phyloP scores from a whole-genome alignment of 1,284 basidiomycete species.

The Lignosus rhinocerotis region DNA sequence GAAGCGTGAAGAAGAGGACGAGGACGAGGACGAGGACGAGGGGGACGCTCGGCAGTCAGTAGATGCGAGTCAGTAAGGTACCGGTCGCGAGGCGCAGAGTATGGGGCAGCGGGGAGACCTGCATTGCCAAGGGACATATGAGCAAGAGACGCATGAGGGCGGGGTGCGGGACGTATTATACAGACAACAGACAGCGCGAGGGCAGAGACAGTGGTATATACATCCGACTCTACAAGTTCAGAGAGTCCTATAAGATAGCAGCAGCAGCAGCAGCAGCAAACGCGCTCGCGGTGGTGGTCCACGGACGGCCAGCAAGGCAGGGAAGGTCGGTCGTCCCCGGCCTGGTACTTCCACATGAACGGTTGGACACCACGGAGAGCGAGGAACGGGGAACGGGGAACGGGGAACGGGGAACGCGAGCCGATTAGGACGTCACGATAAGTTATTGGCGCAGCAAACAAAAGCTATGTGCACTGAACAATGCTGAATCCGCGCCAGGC shows the following conservation, averaged over 20 bases:
- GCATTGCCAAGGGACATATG: neutral
- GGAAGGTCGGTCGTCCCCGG: no score
- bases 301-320: neutral
- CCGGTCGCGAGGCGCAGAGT: neutral
- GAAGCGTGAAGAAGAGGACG: neutral
- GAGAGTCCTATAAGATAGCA: neutral
- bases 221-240: neutral
- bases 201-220: neutral
- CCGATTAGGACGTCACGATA: slow-evolving; percentile 25
- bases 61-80: neutral
- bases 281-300: neutral
- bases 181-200: neutral
- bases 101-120: neutral
- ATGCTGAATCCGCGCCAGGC: slow-evolving; percentile 11
- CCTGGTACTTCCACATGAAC: neutral
- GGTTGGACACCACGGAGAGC: neutral
- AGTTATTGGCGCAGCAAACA: slow-evolving; percentile 19
- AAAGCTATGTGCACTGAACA: slow-evolving; percentile 20
- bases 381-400: slow-evolving; percentile 15
- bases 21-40: neutral
- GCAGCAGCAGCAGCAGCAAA: neutral
- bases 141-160: neutral
- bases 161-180: neutral
- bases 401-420: slow-evolving; percentile 18
- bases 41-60: neutral